phyloP scores from a whole-genome alignment of 73 alveolate genomes.

The Blepharisma japonicum region DNA sequence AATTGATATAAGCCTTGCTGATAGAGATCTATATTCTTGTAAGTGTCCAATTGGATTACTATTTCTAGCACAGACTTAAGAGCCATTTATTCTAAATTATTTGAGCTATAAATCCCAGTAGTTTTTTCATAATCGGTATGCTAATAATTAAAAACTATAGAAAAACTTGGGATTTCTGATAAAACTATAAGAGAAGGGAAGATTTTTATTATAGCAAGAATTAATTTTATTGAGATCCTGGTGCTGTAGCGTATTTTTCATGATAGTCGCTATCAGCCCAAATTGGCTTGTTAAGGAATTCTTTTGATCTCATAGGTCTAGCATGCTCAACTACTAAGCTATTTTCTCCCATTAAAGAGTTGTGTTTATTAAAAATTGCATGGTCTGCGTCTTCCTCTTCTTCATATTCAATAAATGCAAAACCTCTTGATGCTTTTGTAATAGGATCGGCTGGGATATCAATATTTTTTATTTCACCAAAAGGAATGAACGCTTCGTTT shows the following conservation, averaged over 20 bases:
- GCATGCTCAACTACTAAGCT: slow-evolving; percentile 8
- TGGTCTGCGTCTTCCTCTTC: slow-evolving; percentile 17
- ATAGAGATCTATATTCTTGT: slow-evolving; percentile 32
- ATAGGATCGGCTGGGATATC: slow-evolving; percentile 20
- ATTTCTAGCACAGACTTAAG: slow-evolving; percentile 19
- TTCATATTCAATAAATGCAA: slow-evolving; percentile 22
- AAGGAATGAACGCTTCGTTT: background rate
- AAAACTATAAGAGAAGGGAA: too few species aligned
- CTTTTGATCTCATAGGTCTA: slow-evolving; percentile 23
- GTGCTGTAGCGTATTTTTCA: background rate
- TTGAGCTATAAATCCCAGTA: too few species aligned
- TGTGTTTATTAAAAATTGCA: slow-evolving; percentile 19
- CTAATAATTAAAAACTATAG: too few species aligned
- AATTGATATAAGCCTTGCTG: slow-evolving; percentile 22
- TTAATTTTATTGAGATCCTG: too few species aligned
- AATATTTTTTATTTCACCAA: slow-evolving; percentile 21
- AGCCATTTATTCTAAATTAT: slow-evolving; percentile 23
- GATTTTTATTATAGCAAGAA: too few species aligned
- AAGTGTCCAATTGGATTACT: slow-evolving; percentile 23
- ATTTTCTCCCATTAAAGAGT: background rate
- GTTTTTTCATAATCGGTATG: too few species aligned
- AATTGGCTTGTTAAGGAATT: slow-evolving; percentile 16
- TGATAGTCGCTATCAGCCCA: slow-evolving; percentile 19
- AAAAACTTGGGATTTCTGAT: too few species aligned
- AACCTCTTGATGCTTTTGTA: background rate